These are phyloP conservation scores for Aspergillus amoenus DNA, from an alignment of 2,329 filamentous ascomycete species.

Conservation along the genomic window DNA sequence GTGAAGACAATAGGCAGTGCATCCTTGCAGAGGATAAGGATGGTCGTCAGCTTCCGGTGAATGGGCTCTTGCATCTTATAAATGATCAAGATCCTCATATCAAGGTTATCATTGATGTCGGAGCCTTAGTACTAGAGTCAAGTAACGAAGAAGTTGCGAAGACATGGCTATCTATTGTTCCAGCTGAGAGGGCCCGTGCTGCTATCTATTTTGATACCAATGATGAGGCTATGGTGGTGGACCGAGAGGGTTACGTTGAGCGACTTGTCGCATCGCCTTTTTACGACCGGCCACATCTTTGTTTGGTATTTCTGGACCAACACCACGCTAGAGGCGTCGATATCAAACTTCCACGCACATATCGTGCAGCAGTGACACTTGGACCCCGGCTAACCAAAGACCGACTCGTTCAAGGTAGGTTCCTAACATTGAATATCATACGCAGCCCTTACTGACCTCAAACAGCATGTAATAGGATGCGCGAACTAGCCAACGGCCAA, in stretches of 20 bases:
- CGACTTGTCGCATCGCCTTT: conserved; percentile 59
- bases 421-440: too few species aligned
- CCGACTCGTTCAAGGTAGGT: conserved; percentile 62
- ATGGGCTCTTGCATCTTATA: too few species aligned
- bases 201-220: conserved; percentile 56
- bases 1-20: conserved; percentile 45
- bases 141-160: conserved; percentile 55
- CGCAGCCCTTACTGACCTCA: too few species aligned
- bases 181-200: conserved; percentile 22
- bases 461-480: too few species aligned
- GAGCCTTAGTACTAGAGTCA: conserved; percentile 66
- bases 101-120: conserved; percentile 63
- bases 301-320: conserved; percentile 68
- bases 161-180: conserved; percentile 49
- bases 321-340: conserved; percentile 69
- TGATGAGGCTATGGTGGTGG: conserved; percentile 30
- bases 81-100: conserved; percentile 31
- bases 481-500: too few species aligned
- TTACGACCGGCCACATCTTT: conserved; percentile 53
- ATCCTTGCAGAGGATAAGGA: neutral
- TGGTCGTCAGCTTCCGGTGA: conserved; percentile 26
- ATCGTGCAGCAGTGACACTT: conserved; percentile 66
- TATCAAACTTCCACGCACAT: conserved; percentile 57
- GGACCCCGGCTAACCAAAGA: conserved; percentile 68
- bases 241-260: conserved; percentile 24